phyloP scores from a whole-genome alignment of 495 filamentous ascomycete genomes.

The Penicillium manginii region DNA sequence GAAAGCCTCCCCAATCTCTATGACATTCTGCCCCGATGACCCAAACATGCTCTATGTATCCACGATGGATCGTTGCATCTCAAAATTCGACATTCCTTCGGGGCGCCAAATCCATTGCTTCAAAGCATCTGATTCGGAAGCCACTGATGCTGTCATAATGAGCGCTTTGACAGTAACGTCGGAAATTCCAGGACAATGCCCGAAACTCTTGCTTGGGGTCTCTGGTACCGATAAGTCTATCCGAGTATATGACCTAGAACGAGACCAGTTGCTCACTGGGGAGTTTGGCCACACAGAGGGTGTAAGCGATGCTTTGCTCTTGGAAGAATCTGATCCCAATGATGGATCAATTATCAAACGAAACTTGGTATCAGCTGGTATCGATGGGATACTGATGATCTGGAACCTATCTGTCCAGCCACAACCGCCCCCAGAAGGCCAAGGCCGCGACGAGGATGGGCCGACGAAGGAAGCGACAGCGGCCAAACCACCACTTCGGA shows the following conservation, averaged over 20 bases:
- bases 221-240: constrained; percentile 96
- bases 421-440: constrained; percentile 38
- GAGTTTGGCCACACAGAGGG: constrained; percentile 96
- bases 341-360: constrained; percentile 39
- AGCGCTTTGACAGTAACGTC: constrained; percentile 66
- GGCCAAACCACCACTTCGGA: constrained; percentile 66
- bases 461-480: constrained; percentile 60
- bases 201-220: constrained; percentile 71
- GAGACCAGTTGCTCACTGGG: constrained; percentile 75
- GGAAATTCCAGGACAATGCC: constrained; percentile 40
- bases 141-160: constrained; percentile 80
- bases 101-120: constrained; percentile 75
- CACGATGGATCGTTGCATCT: constrained; percentile 79
- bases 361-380: constrained; percentile 73
- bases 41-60: constrained; percentile 70
- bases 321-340: constrained; percentile 57
- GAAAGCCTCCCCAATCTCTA: constrained; percentile 84
- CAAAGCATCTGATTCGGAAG: constrained; percentile 76
- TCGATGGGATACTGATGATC: constrained; percentile 85
- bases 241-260: constrained; percentile 78
- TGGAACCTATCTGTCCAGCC: constrained; percentile 64
- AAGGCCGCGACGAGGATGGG: constrained; percentile 40
- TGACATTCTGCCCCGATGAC: constrained; percentile 67
- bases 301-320: constrained; percentile 77
- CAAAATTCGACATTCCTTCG: constrained; percentile 71